These are phyloP conservation scores for Bryoerythrophyllum caledonicum DNA, from an alignment of 225 moss, liverwort and hornwort species.

Conservation along the genomic window DNA sequence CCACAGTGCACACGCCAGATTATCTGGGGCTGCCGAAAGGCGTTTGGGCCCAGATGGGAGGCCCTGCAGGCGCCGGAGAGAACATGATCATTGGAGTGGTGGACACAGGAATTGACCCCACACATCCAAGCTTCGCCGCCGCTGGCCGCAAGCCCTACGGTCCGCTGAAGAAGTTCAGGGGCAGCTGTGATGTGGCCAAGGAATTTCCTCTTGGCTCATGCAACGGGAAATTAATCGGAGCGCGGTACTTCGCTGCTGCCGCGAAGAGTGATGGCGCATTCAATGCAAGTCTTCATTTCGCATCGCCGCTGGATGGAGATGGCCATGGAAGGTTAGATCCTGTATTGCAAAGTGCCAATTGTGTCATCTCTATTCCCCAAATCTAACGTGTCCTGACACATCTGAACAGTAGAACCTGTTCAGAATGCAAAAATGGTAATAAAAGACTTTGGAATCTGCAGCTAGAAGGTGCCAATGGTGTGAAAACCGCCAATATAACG, in stretches of 20 bases:
- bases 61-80: slow-evolving; percentile 62
- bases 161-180: slow-evolving; percentile 51
- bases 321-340: slow-evolving; percentile 77
- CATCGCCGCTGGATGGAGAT: slow-evolving; percentile 88
- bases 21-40: slow-evolving; percentile 60
- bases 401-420: too few species aligned
- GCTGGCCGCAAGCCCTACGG: slow-evolving; percentile 52
- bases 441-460: too few species aligned
- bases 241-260: slow-evolving; percentile 78
- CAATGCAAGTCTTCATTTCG: slow-evolving; percentile 68
- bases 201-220: slow-evolving; percentile 81
- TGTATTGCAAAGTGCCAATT: too few species aligned
- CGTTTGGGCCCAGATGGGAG: slow-evolving; percentile 59
- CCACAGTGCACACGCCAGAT: slow-evolving; percentile 65
- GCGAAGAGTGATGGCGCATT: slow-evolving; percentile 68
- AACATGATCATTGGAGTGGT: slow-evolving; percentile 68
- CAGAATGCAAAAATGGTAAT: too few species aligned
- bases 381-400: too few species aligned
- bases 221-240: slow-evolving; percentile 86
- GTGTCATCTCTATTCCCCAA: too few species aligned
- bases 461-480: too few species aligned
- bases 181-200: slow-evolving; percentile 59
- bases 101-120: slow-evolving; percentile 71
- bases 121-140: slow-evolving; percentile 73
- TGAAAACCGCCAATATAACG: too few species aligned